Conservation (phyloP, 2,329 filamentous ascomycete species). For the Didymella arachidicola region DNA sequence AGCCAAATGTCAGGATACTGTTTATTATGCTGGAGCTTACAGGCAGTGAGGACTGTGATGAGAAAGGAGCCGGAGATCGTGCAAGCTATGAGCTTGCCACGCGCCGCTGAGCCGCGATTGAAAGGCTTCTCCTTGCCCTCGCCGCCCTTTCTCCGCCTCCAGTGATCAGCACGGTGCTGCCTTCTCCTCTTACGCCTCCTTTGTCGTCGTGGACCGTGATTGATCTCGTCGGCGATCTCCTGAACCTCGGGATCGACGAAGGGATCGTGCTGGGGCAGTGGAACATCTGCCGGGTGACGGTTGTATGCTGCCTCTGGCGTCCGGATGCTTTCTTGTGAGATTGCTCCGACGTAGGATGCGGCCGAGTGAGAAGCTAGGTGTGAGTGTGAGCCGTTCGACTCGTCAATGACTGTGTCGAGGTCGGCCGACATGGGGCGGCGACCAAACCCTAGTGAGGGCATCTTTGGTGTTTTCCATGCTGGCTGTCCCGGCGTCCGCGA, state of each 20-base stretch:
- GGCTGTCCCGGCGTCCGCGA: conserved; percentile 43
- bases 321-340: conserved; percentile 36
- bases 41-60: conserved; percentile 66
- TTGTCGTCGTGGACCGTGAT: conserved; percentile 48
- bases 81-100: conserved; percentile 53
- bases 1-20: conserved; percentile 7
- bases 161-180: conserved; percentile 35
- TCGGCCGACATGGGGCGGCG: conserved; percentile 39
- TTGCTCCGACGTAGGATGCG: conserved; percentile 45
- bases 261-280: conserved; percentile 23
- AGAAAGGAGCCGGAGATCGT: conserved; percentile 72
- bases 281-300: conserved; percentile 46
- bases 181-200: conserved; percentile 45
- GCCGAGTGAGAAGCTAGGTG: conserved; percentile 48
- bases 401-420: conserved; percentile 33
- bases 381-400: conserved; percentile 39
- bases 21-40: conserved; percentile 59
- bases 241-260: conserved; percentile 58
- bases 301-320: conserved; percentile 35
- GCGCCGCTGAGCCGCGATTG: conserved; percentile 37
- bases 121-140: conserved; percentile 30
- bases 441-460: conserved; percentile 44
- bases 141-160: conserved; percentile 39
- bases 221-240: conserved; percentile 57
- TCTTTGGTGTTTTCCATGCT: conserved; percentile 44